phyloP scores from a whole-genome alignment of 1,284 basidiomycete genomes.

The Erythrobasidium hasegawianum region DNA sequence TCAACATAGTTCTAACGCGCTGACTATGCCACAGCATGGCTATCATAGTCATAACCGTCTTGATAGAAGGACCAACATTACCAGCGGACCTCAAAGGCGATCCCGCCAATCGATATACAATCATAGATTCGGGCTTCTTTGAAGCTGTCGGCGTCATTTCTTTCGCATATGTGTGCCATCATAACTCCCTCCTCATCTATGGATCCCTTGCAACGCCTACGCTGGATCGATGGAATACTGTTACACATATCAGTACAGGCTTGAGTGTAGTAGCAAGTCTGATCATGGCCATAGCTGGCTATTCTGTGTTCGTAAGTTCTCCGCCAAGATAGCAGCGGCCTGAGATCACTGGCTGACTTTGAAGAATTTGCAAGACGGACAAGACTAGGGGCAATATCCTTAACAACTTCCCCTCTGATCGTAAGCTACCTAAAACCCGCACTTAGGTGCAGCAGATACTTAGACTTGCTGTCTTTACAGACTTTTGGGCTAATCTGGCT shows the following conservation, averaged over 20 bases:
- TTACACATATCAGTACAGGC: conserved; percentile 85
- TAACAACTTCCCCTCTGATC: conserved; percentile 72
- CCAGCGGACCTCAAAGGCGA: conserved; percentile 70
- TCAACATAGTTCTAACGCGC: no score
- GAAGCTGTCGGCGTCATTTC: conserved; percentile 94
- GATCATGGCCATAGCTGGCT: conserved; percentile 84
- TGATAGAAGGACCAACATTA: conserved; percentile 78
- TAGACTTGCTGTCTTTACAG: conserved; percentile 58
- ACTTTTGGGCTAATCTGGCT: conserved; percentile 85
- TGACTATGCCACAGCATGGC: conserved; percentile 67
- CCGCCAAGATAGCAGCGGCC: no score
- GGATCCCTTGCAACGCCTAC: conserved; percentile 88
- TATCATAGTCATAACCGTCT: conserved; percentile 83
- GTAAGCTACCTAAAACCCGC: conserved; percentile 51
- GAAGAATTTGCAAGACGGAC: no score
- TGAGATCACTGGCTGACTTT: no score
- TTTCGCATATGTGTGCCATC: conserved; percentile 75
- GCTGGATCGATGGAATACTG: conserved; percentile 84
- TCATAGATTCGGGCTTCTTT: conserved; percentile 73
- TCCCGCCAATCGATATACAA: conserved; percentile 58
- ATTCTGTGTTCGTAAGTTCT: conserved; percentile 78
- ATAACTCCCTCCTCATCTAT: conserved; percentile 91
- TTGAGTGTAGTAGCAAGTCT: conserved; percentile 76
- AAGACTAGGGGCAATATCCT: conserved; percentile 69
- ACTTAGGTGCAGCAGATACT: conserved; percentile 5